Percentiles rank a stretch among this genome's conserved stretches.
Conservation (phyloP, 106 monocot genomes). For the Platanthera guangdongensis region DNA sequence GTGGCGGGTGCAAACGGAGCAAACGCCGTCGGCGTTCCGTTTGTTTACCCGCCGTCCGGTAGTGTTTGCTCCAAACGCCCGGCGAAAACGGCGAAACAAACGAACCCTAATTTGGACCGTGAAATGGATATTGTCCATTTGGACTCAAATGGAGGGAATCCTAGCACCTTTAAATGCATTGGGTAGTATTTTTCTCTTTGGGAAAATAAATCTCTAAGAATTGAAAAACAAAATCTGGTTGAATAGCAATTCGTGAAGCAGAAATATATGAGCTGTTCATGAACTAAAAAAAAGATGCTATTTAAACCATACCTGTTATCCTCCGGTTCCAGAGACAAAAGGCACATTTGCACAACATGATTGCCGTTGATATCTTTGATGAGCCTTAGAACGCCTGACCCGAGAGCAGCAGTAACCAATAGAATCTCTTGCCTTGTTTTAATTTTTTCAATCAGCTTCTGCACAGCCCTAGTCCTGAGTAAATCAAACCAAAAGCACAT, state of each 20-base stretch:
- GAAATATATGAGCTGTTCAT: neutral
- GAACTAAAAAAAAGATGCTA: neutral
- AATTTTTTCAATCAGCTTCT: slow-evolving; percentile 33
- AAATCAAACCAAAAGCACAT: neutral
- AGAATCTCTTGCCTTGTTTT: slow-evolving; percentile 22
- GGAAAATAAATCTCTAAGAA: neutral
- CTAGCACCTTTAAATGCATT: too few relatives aligned
- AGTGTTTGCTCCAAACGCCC: too few relatives aligned
- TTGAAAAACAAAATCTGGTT: neutral
- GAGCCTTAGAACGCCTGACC: slow-evolving; percentile 21
- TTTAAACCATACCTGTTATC: slow-evolving; percentile 22
- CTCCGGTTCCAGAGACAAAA: slow-evolving; percentile 15
- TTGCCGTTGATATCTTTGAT: slow-evolving; percentile 32
- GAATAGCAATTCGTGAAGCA: neutral
- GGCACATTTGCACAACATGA: slow-evolving; percentile 31
- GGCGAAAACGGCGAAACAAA: too few relatives aligned
- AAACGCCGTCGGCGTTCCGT: too few relatives aligned
- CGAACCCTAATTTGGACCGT: too few relatives aligned
- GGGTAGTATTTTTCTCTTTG: neutral
- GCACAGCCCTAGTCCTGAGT: slow-evolving; percentile 25
- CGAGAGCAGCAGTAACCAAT: slow-evolving; percentile 21
- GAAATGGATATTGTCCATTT: too few relatives aligned
- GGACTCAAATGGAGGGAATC: too few relatives aligned
- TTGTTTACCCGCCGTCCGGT: too few relatives aligned
- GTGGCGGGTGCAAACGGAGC: too few relatives aligned